Conservation (phyloP, 176 grass and related monocot genomes). For the Raddia distichophylla region DNA sequence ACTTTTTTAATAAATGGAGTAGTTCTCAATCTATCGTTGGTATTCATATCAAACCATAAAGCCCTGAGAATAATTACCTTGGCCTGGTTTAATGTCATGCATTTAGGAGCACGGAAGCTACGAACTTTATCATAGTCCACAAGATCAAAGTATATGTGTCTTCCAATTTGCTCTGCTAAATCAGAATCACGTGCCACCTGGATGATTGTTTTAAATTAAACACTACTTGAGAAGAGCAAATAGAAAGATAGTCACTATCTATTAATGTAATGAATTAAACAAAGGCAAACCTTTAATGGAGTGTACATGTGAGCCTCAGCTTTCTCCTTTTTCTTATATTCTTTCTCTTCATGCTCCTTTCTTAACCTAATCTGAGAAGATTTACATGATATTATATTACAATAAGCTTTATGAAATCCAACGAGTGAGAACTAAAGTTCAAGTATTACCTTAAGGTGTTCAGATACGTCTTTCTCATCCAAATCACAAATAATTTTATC, state of each 20-base stretch:
- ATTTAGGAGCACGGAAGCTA: slow-evolving; percentile 61
- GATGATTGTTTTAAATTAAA: slow-evolving; percentile 27
- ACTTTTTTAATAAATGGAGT: background rate
- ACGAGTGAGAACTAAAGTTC: slow-evolving; percentile 11
- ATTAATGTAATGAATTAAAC: background rate
- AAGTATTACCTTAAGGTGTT: slow-evolving; percentile 71
- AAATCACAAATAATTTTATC: slow-evolving; percentile 74
- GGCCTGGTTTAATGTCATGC: slow-evolving; percentile 47
- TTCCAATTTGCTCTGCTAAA: slow-evolving; percentile 72
- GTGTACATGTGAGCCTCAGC: slow-evolving; percentile 82
- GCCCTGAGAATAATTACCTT: slow-evolving; percentile 58
- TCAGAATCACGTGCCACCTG: slow-evolving; percentile 61
- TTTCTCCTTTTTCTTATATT: slow-evolving; percentile 77
- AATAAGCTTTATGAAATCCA: slow-evolving; percentile 16
- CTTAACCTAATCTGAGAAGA: slow-evolving; percentile 60
- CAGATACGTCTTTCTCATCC: slow-evolving; percentile 63
- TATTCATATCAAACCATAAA: slow-evolving; percentile 25
- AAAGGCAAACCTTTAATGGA: slow-evolving; percentile 61
- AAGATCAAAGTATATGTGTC: slow-evolving; percentile 58
- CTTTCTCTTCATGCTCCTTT: slow-evolving; percentile 78
- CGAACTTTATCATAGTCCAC: slow-evolving; percentile 72
- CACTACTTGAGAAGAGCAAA: slow-evolving; percentile 28
- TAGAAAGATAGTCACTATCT: background rate
- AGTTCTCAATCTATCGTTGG: background rate
- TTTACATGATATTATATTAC: slow-evolving; percentile 28